A percentile compares a stretch with the other conserved stretches of the same genome.
Conservation (phyloP, 73 alveolate species). For the Paramecium tetraurelia region DNA sequence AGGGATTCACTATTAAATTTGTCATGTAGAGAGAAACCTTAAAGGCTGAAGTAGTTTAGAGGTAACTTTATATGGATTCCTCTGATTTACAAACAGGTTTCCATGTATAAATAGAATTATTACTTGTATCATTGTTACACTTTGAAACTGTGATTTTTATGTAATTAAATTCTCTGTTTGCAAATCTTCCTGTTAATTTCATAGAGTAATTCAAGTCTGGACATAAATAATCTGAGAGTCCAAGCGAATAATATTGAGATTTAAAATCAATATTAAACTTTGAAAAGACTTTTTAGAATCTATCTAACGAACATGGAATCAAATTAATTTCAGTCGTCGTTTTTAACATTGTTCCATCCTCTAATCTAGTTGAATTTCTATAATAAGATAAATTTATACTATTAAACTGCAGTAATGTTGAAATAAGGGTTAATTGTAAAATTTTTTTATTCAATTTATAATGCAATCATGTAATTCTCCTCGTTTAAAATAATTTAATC, state of each 20-base stretch:
- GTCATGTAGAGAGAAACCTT: background rate
- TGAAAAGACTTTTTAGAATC: background rate
- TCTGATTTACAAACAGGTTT: background rate
- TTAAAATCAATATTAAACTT: background rate
- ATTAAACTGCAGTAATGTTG: background rate
- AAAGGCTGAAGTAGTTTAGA: background rate
- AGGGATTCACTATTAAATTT: background rate
- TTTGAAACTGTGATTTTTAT: background rate
- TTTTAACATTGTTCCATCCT: background rate
- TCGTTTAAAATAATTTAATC: background rate
- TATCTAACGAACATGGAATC: background rate
- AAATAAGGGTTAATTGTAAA: background rate
- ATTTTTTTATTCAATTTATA: background rate
- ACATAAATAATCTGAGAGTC: background rate
- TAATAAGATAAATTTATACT: background rate
- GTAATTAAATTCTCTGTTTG: background rate
- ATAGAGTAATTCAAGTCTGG: background rate
- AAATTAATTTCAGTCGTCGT: background rate
- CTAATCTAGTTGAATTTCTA: background rate
- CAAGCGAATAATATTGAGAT: background rate
- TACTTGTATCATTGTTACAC: background rate
- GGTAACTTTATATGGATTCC: background rate
- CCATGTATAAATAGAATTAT: background rate
- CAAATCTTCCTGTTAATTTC: background rate
- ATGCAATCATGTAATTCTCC: constrained; percentile 1